A percentile compares a stretch with the other conserved stretches of the same genome.
These are phyloP conservation scores for Globisporangium iwayamae DNA, from an alignment of 352 stramenopile species.

Conservation along the genomic window DNA sequence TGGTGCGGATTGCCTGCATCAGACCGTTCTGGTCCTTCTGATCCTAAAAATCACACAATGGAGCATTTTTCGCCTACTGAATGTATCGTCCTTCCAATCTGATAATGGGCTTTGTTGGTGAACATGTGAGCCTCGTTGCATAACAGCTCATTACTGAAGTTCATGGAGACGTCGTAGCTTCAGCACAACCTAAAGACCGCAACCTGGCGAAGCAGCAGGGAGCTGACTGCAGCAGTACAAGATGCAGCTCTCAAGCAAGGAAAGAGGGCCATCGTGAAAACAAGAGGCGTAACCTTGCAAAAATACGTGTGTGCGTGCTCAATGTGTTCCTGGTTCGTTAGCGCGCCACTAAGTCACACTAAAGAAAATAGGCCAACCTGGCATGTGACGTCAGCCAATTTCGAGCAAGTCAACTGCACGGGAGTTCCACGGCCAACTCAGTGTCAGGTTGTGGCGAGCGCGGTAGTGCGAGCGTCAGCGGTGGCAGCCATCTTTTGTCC, in stretches of 20 bases:
- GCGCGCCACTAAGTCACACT: neutral
- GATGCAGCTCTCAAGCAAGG: neutral
- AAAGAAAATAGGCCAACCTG: neutral
- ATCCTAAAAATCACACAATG: no score
- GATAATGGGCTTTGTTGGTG: no score
- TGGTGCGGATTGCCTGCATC: no score
- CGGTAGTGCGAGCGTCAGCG: neutral
- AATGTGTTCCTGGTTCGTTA: neutral
- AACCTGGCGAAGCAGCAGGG: neutral
- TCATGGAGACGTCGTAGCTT: no score
- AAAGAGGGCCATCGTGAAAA: neutral
- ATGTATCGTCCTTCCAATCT: no score
- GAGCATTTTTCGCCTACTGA: no score
- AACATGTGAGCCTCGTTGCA: no score
- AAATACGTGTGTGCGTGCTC: neutral
- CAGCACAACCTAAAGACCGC: no score
- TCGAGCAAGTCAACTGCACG: neutral
- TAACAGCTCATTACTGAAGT: no score
- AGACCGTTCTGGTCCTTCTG: no score
- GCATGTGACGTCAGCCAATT: neutral
- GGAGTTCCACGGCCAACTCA: neutral
- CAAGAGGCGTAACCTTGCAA: neutral
- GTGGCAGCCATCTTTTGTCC: neutral
- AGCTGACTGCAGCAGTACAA: neutral
- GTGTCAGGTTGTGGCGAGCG: neutral